A percentile compares a stretch with the other conserved stretches of the same genome.
Conservation (phyloP, 257 asterid species). For the Forsythia suspensa region DNA sequence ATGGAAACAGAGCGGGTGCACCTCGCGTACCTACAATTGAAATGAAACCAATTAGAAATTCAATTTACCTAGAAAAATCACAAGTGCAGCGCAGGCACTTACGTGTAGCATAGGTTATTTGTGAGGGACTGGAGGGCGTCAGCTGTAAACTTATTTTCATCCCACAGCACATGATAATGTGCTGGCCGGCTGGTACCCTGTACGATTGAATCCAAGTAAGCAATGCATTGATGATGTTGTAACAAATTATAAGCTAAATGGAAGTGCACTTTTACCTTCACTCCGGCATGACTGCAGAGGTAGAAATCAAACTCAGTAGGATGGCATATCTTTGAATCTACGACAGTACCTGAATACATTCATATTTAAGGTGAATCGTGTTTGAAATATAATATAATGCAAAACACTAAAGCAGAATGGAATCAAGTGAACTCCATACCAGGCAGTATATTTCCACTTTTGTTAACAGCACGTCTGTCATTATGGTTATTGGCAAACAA, state of each 20-base stretch:
- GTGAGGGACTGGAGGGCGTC: constrained; percentile 82
- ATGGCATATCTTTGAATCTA: constrained; percentile 89
- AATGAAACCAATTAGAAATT: constrained; percentile 5
- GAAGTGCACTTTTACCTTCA: constrained; percentile 48
- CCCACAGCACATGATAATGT: constrained; percentile 94
- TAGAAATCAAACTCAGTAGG: constrained; percentile 96
- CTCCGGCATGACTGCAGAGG: constrained; percentile 98
- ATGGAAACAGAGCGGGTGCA: constrained; percentile 95
- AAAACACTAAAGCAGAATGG: background rate
- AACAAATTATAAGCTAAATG: background rate
- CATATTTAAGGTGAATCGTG: constrained; percentile 3
- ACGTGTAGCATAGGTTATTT: constrained; percentile 95
- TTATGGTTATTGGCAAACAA: constrained; percentile 76
- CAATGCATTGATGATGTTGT: background rate
- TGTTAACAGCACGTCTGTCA: constrained; percentile 63
- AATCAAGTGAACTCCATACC: constrained; percentile 37
- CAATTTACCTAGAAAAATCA: background rate
- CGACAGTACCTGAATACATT: constrained; percentile 76
- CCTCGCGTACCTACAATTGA: constrained; percentile 68
- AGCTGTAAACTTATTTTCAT: constrained; percentile 86
- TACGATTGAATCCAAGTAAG: background rate
- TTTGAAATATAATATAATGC: background rate
- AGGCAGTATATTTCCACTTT: constrained; percentile 90
- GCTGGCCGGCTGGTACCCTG: constrained; percentile 95
- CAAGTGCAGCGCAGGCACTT: constrained; percentile 22